Conservation (phyloP, 2,329 filamentous ascomycete species). For the Calonectria pseudoreteaudii region DNA sequence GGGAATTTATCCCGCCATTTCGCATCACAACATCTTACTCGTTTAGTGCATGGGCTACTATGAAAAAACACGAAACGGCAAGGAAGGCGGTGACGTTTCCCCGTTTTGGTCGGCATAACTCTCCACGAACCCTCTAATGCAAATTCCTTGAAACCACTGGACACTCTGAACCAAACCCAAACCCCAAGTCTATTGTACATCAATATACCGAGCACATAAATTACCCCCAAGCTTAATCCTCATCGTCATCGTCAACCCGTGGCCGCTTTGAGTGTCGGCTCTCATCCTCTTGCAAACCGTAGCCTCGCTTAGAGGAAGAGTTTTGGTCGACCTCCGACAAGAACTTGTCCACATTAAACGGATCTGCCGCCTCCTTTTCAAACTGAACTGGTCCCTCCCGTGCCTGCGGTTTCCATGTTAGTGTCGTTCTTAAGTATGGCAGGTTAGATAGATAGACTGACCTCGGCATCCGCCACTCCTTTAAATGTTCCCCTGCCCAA, state of each 20-base stretch:
- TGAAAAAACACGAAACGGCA: not conserved
- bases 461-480: conserved; percentile 85
- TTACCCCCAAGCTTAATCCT: conserved; percentile 30
- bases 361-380: conserved; percentile 87
- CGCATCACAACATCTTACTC: not conserved
- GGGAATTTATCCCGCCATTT: not conserved
- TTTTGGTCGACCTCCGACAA: conserved; percentile 81
- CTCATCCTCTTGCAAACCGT: conserved; percentile 78
- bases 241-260: conserved; percentile 79
- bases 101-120: not conserved
- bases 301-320: conserved; percentile 76
- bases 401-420: conserved; percentile 60
- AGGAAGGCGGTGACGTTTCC: not conserved
- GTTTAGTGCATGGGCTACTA: not conserved
- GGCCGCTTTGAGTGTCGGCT: conserved; percentile 76
- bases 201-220: conserved; percentile 26
- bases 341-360: conserved; percentile 95
- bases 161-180: conserved; percentile 34
- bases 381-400: conserved; percentile 96
- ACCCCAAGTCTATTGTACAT: conserved; percentile 39
- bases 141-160: conserved; percentile 16
- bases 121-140: not conserved
- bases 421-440: conserved; percentile 25
- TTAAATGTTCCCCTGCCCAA: conserved; percentile 92
- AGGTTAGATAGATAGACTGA: conserved; percentile 52